Evolutionary conservation across 2,329 filamentous ascomycete genomes (phyloP), one percentile per base, ranked within the genome.

Genomic region (Blastomyces parvus): DNA sequence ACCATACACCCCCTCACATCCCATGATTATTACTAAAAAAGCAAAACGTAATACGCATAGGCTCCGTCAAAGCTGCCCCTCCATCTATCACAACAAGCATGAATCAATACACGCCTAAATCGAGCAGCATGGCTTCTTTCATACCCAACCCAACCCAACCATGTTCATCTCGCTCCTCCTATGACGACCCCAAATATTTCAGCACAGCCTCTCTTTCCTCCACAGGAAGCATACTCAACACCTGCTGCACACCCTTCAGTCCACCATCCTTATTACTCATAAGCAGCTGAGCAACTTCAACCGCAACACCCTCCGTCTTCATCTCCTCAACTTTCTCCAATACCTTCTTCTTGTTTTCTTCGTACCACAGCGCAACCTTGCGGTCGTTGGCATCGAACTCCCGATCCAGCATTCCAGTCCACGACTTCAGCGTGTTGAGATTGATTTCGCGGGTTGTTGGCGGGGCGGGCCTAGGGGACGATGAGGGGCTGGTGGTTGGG

Each of bases 361-460:
- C 94, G 74, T 97, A 97, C 94, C 94, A 99, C 70, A 88, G 84
- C 3, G 92, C 90, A 36, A 97, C 94, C 68, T 86, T 87, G 70
- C 85, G 85, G 75, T 99, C 94, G 66, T 90, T 86, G 64, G 82
- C 83, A 62, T 88, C 85, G 76, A 96, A 96, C 69, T 90, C 84
- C 53, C 86, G 79, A 64, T 77, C 76, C 46, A 79, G 67, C 57
- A 97, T 82, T 58, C 84, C 87, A 53, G 87, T 91, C 91, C 94
- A 97, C 48, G 90, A 88, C 76, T 88, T 85, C 57, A 99, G 84
- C 66, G 88, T 85, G 71, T 86, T 83, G 63, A 97, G 81, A 77
- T 92, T 87, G 64, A 82, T 81, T 36, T 83, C 80, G 62, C 91
- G 88, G 55, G 80, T 75, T 65, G 83, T 70, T 11, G 78, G 80